Conservation (phyloP, 2,329 filamentous ascomycete genomes). For the Apiospora koreana region DNA sequence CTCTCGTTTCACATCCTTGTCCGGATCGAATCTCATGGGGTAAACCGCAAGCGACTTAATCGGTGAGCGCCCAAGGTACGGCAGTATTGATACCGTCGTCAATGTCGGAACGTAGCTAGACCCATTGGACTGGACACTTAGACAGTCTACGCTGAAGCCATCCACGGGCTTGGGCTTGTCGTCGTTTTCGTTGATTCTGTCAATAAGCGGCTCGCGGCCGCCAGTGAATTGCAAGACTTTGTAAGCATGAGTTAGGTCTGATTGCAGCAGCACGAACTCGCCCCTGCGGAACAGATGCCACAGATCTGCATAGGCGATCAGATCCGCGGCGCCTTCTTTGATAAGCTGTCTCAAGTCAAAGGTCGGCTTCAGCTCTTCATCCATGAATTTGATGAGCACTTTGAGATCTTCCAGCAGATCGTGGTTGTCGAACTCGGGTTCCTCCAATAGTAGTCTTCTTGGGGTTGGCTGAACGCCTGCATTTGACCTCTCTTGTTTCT, state of each 20-base stretch:
- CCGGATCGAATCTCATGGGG: not conserved
- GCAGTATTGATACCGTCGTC: not conserved
- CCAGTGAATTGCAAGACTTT: not conserved
- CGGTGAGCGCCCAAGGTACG: not conserved
- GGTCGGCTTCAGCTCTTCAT: not conserved
- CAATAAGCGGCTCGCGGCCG: not conserved
- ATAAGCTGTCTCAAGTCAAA: not conserved
- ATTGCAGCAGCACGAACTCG: not conserved
- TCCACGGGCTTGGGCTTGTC: not conserved
- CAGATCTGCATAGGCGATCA: not conserved
- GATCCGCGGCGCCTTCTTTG: not conserved
- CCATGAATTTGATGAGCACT: not conserved
- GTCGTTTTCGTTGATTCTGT: not conserved
- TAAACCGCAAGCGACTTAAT: not conserved
- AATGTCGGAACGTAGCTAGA: not conserved
- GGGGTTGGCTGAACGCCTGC: not conserved
- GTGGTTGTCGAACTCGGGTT: not conserved
- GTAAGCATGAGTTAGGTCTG: not conserved
- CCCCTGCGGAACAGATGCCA: not conserved
- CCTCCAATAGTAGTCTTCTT: not conserved
- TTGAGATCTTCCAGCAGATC: not conserved
- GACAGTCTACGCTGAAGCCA: not conserved
- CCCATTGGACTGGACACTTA: not conserved
- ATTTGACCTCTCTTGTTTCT: not conserved
- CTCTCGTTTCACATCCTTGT: not conserved